Base-by-base conservation (phyloP, 23 red algal genomes). In the Pyropia yezoensis region DNA sequence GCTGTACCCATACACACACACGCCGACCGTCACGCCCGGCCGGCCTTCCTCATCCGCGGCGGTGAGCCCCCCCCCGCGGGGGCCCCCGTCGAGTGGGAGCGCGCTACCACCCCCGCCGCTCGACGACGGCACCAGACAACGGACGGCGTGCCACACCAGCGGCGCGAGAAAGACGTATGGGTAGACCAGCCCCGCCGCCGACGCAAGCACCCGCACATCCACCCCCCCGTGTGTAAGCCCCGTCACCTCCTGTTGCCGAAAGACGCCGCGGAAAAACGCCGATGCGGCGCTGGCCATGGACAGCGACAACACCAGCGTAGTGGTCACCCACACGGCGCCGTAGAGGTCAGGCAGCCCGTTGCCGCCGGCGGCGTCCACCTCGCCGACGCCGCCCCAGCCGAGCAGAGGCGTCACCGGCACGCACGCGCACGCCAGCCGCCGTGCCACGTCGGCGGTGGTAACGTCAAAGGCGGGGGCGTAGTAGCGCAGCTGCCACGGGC, bases 1-100 rank as follows among this genome's bases (percentile, higher is more conserved):
- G 20, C 74, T 80, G 68, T 90, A 90, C 9, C 86, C 86, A 32
- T 90, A 90, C 54, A 90, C 86, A 63, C 78, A 81, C 33, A 90
- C 57, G 54, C 74, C 63, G 39, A 47, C 39, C 39, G 39, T 47
- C 39, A 47, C 39, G 39, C 39, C 39, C 39, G 39, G 39, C 9
- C 39, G 39, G 39, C 39, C 39, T 13, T 47, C 39, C 39, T 47
- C 39, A 0, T 47, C 39, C 6, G 0, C 11, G 39, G 4, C 39
- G 39, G 9, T 13, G 39, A 47, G 39, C 6, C 7, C 39, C 4
- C 39, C 39, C 39, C 39, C 39, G 0, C 39, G 39, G 6, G 39
- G 39, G 6, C 39, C 39, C 0, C 39, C 39, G 11, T 47, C 39
- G 39, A 47, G 39, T 13, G 39, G 39, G 4, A 47, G 11, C 9